Base-by-base conservation (phyloP, 1,139 yeast species). In the Pichia sp. region DNA sequence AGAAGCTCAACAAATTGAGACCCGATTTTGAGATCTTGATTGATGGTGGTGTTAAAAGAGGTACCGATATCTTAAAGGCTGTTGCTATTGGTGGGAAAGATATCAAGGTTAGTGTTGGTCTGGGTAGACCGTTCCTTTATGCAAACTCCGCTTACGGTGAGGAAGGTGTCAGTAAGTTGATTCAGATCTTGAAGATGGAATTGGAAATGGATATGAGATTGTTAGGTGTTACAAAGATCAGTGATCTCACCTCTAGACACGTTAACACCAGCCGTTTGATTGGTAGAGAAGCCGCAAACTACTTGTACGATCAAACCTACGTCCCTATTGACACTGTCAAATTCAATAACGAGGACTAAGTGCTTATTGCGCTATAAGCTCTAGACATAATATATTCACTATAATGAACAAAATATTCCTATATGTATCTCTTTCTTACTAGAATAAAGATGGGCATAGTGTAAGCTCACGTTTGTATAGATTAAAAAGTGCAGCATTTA, bases 181-280 rank as follows among this genome's bases (percentile, higher is more conserved):
- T 83, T 46, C 87, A 81, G 50, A 63, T 86, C 33, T 65, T 88
- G 48, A 81, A 78, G 53, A 87, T 80, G 42, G 97, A 88, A 56
- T 59, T 88, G 56, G 76, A 72, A 45, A 83, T 86, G 91, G 77
- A 81, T 58, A 85, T 88, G 96, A 69, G 95, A 47, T 66, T 87
- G 34, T 62, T 88, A 34, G 97, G 96, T 29, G 94, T 74, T 23
- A 76, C 74, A 17, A 67, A 66, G 19, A 62, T 88, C 16, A 72
- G 68, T 32, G 80, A 86, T 29, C 66, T 88, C 44, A 66, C 73
- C 46, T 77, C 77, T 12, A 60, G 64, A 7, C 61, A 69, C 42
- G 56, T 79, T 10, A 85, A 79, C 47, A 55, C 66, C 10, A 54
- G 64, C 24, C 53, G 62, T 21, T 47, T 66, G 35, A 51, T 60